phyloP scores from a whole-genome alignment of 208 protist species.

The Trypanosoma congolense region DNA sequence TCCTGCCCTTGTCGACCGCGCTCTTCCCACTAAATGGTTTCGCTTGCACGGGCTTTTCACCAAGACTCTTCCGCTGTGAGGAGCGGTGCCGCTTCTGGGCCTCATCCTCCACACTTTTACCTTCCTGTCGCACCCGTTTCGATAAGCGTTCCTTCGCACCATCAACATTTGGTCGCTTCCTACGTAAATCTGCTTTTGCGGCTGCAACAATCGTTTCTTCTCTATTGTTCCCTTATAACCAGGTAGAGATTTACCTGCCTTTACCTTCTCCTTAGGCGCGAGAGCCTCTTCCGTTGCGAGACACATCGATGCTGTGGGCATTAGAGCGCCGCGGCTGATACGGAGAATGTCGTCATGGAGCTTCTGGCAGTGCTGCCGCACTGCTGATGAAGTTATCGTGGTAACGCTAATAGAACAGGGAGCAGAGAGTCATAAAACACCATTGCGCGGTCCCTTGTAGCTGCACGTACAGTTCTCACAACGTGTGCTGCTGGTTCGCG shows the following conservation, averaged over 20 bases:
- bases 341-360: constrained; percentile 66
- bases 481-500: constrained; percentile 73
- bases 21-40: no score
- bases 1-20: no score
- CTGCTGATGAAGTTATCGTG: constrained; percentile 32
- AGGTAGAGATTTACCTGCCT: not conserved
- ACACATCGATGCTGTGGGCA: constrained; percentile 23
- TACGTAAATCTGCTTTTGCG: not conserved
- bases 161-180: not conserved
- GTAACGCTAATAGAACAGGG: constrained; percentile 50
- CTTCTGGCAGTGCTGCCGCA: constrained; percentile 30
- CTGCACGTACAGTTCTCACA: constrained; percentile 58
- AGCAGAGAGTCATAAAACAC: constrained; percentile 75
- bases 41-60: not conserved
- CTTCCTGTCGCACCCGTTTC: not conserved
- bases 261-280: not conserved
- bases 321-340: constrained; percentile 53
- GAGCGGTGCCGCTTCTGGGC: not conserved
- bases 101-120: not conserved
- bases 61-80: not conserved
- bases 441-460: constrained; percentile 73
- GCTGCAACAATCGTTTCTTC: not conserved
- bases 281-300: not conserved
- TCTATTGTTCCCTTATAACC: not conserved
- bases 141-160: not conserved